phyloP scores from a whole-genome alignment of 768 basidiomycete genomes.

The Termitomyces sp. region DNA sequence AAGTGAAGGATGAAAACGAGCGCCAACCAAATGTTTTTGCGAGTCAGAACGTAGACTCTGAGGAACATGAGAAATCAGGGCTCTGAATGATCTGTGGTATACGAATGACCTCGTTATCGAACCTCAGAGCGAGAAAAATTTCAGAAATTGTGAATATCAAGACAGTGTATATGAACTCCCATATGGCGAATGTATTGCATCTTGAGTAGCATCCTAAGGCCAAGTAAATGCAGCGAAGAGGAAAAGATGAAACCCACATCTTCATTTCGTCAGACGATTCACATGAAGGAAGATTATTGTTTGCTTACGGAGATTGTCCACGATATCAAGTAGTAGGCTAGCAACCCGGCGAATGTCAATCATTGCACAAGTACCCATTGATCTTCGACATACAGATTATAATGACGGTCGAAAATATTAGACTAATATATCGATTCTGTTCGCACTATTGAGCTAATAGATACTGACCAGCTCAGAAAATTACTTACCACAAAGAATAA shows the following conservation, averaged over 20 bases:
- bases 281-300: background rate
- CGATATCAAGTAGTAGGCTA: constrained; percentile 12
- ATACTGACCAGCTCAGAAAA: background rate
- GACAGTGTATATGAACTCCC: constrained; percentile 14
- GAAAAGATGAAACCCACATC: constrained; percentile 3
- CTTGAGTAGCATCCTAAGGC: constrained; percentile 2
- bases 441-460: background rate
- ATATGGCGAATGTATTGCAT: constrained; percentile 13
- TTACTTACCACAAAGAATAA: constrained; percentile 14
- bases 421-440: constrained; percentile 16
- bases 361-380: background rate
- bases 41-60: constrained; percentile 14
- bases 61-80: background rate
- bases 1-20: constrained; percentile 6
- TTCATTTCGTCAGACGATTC: background rate
- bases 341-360: background rate
- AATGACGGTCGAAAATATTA: constrained; percentile 9
- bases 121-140: constrained; percentile 15
- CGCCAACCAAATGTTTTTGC: constrained; percentile 11
- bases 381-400: constrained; percentile 8
- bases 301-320: constrained; percentile 9
- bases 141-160: constrained; percentile 16
- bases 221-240: background rate
- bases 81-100: background rate
- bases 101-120: background rate